Base-by-base conservation (phyloP, 1,284 basidiomycete species). In the Mycosarcoma maydis region DNA sequence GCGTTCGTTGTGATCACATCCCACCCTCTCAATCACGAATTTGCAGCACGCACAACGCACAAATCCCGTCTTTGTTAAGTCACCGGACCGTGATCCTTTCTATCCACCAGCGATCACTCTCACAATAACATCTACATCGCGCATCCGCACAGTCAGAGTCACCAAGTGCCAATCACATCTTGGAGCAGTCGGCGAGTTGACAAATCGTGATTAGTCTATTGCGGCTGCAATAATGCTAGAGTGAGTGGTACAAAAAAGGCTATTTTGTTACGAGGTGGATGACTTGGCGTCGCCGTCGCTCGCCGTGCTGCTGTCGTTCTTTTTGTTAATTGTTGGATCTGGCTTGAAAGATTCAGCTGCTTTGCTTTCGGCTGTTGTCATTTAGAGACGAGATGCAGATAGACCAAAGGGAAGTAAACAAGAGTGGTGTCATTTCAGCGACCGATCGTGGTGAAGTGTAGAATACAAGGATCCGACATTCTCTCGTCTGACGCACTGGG, bases 361-460 rank as follows among this genome's bases (percentile, higher is more conserved):
- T 22, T n/a, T 20, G 9, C 20, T 29, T 14, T 37, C 49, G 48
- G 54, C 44, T 36, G 22, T 23, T 9, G 13, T 29, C 3, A 22
- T n/a, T n/a, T n/a, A n/a, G n/a, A n/a, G n/a, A n/a, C n/a, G n/a
- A n/a, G n/a, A n/a, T 13, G 17, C 17, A 19, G 16, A 17, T 24
- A 36, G 29, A 19, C 26, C 26, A 48, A 19, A 26, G 27, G 24
- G 24, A 48, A 24, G 37, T 23, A 26, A 17, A 10, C 27, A 55
- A 20, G 32, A 47, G 55, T 66, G 62, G 55, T 66, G 43, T 41
- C 33, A 54, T 58, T 58, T 66, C 46, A 51, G 61, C 61, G 45
- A 33, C 19, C 51, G 47, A 29, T 51, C 37, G 22, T 32, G 17
- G n/a, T 38, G 48, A 20, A 44, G 17, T 17, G 24, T 48, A 65